Conservation (phyloP, 2,329 filamentous ascomycete species). For the Plenodomus lindquistii region DNA sequence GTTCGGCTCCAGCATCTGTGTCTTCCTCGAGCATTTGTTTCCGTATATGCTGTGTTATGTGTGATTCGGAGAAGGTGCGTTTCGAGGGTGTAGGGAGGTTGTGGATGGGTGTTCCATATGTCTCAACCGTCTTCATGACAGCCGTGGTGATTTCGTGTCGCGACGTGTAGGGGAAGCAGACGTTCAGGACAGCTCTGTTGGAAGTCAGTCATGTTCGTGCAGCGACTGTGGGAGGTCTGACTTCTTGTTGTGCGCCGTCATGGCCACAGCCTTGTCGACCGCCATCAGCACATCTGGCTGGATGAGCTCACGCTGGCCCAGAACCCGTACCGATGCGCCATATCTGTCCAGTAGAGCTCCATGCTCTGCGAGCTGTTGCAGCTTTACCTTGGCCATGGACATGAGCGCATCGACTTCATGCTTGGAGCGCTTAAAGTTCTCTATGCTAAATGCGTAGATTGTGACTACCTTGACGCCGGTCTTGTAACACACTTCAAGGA, state of each 20-base stretch:
- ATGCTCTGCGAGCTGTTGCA: slow-evolving; percentile 88
- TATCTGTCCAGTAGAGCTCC: slow-evolving; percentile 92
- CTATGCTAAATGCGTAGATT: slow-evolving; percentile 97
- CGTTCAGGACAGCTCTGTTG: slow-evolving; percentile 72
- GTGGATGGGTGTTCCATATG: slow-evolving; percentile 74
- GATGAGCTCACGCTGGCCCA: slow-evolving; percentile 83
- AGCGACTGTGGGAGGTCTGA: slow-evolving; percentile 44
- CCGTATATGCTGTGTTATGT: slow-evolving; percentile 84
- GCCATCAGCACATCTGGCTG: slow-evolving; percentile 86
- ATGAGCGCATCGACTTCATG: slow-evolving; percentile 97
- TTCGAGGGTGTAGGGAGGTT: slow-evolving; percentile 57
- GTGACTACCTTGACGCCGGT: slow-evolving; percentile 95
- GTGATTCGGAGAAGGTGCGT: slow-evolving; percentile 81
- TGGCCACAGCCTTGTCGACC: slow-evolving; percentile 80
- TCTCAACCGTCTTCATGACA: slow-evolving; percentile 82
- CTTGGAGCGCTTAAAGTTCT: slow-evolving; percentile 97
- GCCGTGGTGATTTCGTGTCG: slow-evolving; percentile 92
- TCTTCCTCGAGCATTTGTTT: slow-evolving; percentile 50
- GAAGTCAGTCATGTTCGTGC: slow-evolving; percentile 5
- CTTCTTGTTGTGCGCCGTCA: slow-evolving; percentile 87
- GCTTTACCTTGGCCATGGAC: slow-evolving; percentile 95
- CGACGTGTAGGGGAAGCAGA: slow-evolving; percentile 97
- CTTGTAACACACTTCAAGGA: slow-evolving; percentile 98
- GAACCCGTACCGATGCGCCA: slow-evolving; percentile 80
- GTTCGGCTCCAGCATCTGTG: slow-evolving; percentile 31